phyloP scores from a whole-genome alignment of 2,329 filamentous ascomycete genomes.

The Fusarium sp. region DNA sequence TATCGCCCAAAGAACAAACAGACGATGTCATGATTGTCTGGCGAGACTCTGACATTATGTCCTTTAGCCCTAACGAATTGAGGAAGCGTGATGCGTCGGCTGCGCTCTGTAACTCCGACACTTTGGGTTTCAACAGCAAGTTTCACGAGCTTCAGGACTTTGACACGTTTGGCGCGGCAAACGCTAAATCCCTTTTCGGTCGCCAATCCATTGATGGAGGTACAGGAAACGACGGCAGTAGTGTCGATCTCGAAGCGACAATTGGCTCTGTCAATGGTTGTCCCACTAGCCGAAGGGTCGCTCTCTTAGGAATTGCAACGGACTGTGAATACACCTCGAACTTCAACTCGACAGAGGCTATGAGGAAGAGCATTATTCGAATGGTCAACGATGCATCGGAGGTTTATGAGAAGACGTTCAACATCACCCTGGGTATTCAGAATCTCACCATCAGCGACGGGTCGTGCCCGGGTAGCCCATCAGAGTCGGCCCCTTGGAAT shows the following conservation, averaged over 20 bases:
- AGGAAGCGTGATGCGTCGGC: slow-evolving; percentile 69
- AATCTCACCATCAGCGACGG: slow-evolving; percentile 84
- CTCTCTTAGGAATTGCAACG: slow-evolving; percentile 89
- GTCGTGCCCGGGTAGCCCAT: slow-evolving; percentile 78
- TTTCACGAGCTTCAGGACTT: slow-evolving; percentile 66
- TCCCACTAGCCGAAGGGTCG: slow-evolving; percentile 89
- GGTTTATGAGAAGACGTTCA: slow-evolving; percentile 91
- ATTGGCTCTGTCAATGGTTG: slow-evolving; percentile 90
- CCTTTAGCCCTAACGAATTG: slow-evolving; percentile 67
- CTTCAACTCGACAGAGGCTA: slow-evolving; percentile 74
- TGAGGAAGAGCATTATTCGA: slow-evolving; percentile 81
- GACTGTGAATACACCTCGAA: slow-evolving; percentile 88
- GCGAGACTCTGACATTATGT: slow-evolving; percentile 86
- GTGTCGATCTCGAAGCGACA: slow-evolving; percentile 78
- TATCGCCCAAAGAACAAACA: slow-evolving; percentile 62
- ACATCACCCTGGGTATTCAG: slow-evolving; percentile 90
- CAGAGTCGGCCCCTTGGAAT: slow-evolving; percentile 84
- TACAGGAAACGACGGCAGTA: slow-evolving; percentile 77
- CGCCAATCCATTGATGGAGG: slow-evolving; percentile 76
- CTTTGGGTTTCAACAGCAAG: slow-evolving; percentile 82
- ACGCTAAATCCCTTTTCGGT: slow-evolving; percentile 77
- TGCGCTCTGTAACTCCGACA: slow-evolving; percentile 79
- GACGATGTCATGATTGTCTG: slow-evolving; percentile 91
- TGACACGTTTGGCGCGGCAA: slow-evolving; percentile 70
- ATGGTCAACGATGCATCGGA: slow-evolving; percentile 89